These are phyloP conservation scores for Tuber borchii DNA, from an alignment of 495 filamentous ascomycete genomes.

Conservation along the genomic window DNA sequence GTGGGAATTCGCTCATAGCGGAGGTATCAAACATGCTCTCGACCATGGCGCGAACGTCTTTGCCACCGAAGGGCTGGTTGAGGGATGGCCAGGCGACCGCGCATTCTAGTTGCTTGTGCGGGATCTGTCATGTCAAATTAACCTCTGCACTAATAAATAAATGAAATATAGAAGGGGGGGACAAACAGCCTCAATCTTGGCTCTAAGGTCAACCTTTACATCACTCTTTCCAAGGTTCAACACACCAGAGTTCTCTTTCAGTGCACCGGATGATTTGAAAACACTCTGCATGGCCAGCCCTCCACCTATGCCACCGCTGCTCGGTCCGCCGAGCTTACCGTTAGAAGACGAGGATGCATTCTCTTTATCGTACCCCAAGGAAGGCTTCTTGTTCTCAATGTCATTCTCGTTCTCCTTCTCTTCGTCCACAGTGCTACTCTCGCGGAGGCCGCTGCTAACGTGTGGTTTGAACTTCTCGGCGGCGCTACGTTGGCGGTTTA, in stretches of 20 bases:
- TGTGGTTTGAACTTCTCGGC: conserved; percentile 40
- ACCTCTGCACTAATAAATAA: background rate
- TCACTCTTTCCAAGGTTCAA: conserved; percentile 31
- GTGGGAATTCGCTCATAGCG: conserved; percentile 38
- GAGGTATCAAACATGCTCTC: background rate
- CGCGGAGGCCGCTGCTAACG: conserved; percentile 34
- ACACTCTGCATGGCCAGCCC: conserved; percentile 18
- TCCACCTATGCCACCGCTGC: conserved; percentile 20
- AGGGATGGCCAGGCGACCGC: conserved; percentile 25
- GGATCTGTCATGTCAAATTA: conserved; percentile 21
- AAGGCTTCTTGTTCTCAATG: conserved; percentile 21
- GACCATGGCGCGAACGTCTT: background rate
- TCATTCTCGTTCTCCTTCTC: conserved; percentile 40
- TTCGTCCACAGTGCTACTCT: conserved; percentile 30
- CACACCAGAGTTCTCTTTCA: conserved; percentile 34
- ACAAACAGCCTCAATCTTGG: conserved; percentile 37
- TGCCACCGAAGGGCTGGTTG: background rate
- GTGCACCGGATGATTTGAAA: conserved; percentile 25
- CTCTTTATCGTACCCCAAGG: conserved; percentile 22
- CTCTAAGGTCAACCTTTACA: conserved; percentile 36
- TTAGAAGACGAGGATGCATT: conserved; percentile 9
- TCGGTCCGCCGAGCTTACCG: conserved; percentile 14
- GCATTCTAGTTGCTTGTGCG: conserved; percentile 25
- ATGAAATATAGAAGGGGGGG: background rate
- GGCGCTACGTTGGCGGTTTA: conserved; percentile 30